phyloP scores from a whole-genome alignment of 2,329 filamentous ascomycete genomes.

The Epichloe amarillans region DNA sequence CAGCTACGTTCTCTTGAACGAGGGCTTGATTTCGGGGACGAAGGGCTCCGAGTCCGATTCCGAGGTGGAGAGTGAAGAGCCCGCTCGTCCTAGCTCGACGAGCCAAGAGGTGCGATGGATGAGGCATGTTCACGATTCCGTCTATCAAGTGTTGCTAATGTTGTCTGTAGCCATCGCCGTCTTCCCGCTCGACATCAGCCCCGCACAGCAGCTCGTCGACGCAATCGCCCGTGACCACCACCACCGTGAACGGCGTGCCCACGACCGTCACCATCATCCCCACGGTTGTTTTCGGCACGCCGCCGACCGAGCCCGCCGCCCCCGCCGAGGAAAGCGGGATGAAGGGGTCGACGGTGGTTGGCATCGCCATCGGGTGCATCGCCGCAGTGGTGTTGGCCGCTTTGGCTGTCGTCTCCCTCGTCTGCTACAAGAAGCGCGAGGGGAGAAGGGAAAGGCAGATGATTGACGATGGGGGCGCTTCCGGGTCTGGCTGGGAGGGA shows the following conservation, averaged over 20 bases:
- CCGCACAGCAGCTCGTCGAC: no score
- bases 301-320: background rate
- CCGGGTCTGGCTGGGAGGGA: background rate
- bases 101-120: background rate
- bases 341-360: background rate
- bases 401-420: background rate
- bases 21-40: background rate
- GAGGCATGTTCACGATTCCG: no score
- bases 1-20: slow-evolving; percentile 3
- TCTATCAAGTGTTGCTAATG: no score
- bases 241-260: background rate
- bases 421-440: background rate
- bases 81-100: background rate
- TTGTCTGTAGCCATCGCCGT: no score
- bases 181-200: no score
- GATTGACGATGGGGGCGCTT: background rate
- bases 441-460: background rate
- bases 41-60: background rate
- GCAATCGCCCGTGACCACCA: background rate
- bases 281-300: background rate
- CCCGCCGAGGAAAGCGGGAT: background rate
- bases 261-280: background rate
- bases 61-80: background rate
- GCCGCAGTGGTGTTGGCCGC: background rate
- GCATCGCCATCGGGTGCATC: slow-evolving; percentile 1